These are phyloP conservation scores for Globisporangium apiculatum DNA, from an alignment of 352 stramenopile species.

Conservation along the genomic window DNA sequence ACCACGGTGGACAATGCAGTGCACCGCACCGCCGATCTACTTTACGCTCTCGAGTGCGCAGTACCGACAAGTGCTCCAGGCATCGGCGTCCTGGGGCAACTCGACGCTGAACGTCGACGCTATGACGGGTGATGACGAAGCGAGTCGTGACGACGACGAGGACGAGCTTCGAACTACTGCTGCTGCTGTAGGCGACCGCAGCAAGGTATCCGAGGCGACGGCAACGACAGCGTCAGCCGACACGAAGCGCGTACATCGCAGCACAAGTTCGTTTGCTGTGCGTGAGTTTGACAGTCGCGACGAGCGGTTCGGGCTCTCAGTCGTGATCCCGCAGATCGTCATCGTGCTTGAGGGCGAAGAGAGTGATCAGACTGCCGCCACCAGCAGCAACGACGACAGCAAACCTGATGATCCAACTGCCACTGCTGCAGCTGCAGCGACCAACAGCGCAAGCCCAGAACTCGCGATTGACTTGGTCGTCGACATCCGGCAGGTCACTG, in stretches of 20 bases:
- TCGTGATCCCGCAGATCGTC: conserved; percentile 61
- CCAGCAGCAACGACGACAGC: background rate
- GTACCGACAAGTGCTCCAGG: conserved; percentile 58
- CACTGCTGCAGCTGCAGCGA: background rate
- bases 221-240: too few relatives aligned
- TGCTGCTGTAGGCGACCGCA: background rate
- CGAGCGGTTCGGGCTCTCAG: conserved; percentile 47
- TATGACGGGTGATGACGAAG: too few relatives aligned
- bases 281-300: conserved; percentile 50
- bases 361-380: conserved; percentile 4
- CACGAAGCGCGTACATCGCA: too few relatives aligned
- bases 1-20: conserved; percentile 55
- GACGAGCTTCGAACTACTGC: background rate
- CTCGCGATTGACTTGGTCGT: conserved; percentile 55
- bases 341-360: conserved; percentile 55
- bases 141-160: background rate
- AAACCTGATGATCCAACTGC: background rate
- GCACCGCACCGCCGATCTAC: conserved; percentile 61
- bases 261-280: conserved; percentile 11
- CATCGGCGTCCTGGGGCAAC: conserved; percentile 46
- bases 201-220: too few relatives aligned
- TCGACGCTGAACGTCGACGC: conserved; percentile 8
- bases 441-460: conserved; percentile 2
- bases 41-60: conserved; percentile 62
- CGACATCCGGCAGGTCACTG: conserved; percentile 44